Base-by-base conservation (phyloP, 495 filamentous ascomycete species). In the Pyronema domesticum region DNA sequence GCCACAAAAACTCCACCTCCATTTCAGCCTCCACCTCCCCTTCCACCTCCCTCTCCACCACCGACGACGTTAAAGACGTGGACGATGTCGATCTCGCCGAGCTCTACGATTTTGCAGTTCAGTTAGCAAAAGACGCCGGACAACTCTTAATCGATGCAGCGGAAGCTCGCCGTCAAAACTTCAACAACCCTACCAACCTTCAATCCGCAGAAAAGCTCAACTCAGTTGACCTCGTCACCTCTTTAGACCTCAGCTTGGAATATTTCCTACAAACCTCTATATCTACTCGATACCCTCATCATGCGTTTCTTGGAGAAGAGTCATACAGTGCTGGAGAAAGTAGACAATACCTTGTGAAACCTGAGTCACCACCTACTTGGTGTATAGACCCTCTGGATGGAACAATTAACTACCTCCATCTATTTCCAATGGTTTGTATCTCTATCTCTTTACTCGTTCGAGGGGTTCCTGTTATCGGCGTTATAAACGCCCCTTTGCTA, bases 381-480 rank as follows among this genome's bases (percentile, higher is more conserved):
- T 78, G 75, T 62, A 72, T 83, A 37, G 80, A 85, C 62, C 80
- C 80, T 6, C 66, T 83, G 43, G 80, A 85, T 57, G 80, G 80
- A 60, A 85, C 81, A 11, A 80, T 83, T 51, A 83, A 83, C 67
- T 83, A 80, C 67, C 82, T 77, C 11, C 80, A 85, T 65, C 68
- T 81, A 10, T 81, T 82, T 67, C 81, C 80, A 47, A 80, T 82
- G 78, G 83, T 82, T 70, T 85, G 80, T 63, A 74, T 82, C 57
- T 78, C 74, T 33, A 81, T 83, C 64, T 80, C 68, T 48, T 76
- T 83, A 61, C 65, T 81, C 53, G 67, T 81, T 33, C 63, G 72
- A 43, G 70, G 74, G 54, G 57, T 67, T 13, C 76, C 81, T 11
- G 58, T 76, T 3, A 78, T 85, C 47, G 81, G 80, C 8, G 73